Conservation (phyloP, 2,329 filamentous ascomycete genomes). For the Mollisiaceae sp. region DNA sequence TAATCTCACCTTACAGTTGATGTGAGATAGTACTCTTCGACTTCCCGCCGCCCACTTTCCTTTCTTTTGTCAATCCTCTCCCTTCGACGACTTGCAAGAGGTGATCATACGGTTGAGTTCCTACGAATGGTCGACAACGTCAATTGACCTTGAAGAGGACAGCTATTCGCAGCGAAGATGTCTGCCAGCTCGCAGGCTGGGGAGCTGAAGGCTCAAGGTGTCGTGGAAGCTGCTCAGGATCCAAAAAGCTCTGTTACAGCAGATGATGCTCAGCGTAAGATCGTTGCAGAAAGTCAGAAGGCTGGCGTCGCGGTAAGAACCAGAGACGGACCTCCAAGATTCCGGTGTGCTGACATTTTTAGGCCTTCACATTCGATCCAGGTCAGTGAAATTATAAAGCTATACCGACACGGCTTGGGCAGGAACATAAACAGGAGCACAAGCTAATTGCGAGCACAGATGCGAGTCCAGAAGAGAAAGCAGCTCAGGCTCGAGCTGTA, state of each 20-base stretch:
- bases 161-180: conserved; percentile 33
- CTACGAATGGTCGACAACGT: conserved; percentile 7
- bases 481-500: conserved; percentile 77
- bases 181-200: conserved; percentile 40
- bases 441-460: conserved; percentile 64
- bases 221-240: conserved; percentile 76
- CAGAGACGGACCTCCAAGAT: not conserved
- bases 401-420: not conserved
- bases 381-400: not conserved
- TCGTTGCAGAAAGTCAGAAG: conserved; percentile 78
- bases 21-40: conserved; percentile 3
- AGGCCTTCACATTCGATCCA: conserved; percentile 54
- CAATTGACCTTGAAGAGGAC: conserved; percentile 12
- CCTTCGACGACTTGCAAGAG: not conserved
- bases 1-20: conserved; percentile 1
- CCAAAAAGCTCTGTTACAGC: conserved; percentile 70
- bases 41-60: conserved; percentile 12
- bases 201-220: conserved; percentile 84
- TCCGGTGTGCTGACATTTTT: not conserved
- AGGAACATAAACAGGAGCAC: not conserved
- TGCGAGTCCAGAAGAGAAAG: conserved; percentile 83
- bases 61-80: conserved; percentile 13
- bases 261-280: conserved; percentile 72
- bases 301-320: conserved; percentile 66
- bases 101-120: not conserved